Base-by-base conservation (phyloP, 345 rosid species). In the Euphorbia pulcherrima region DNA sequence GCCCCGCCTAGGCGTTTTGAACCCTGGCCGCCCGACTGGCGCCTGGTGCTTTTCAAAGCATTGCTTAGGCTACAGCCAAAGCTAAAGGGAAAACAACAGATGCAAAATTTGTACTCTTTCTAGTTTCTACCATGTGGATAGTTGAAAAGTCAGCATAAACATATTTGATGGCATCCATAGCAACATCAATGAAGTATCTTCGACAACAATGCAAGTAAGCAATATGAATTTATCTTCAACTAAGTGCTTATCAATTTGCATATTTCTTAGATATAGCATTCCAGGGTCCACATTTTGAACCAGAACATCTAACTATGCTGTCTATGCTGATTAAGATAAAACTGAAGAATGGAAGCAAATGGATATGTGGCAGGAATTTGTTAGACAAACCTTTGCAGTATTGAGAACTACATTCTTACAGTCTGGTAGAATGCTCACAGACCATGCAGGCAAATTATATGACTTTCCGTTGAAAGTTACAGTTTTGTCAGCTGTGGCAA, bases 351-450 rank as follows among this genome's bases (percentile, higher is more conserved):
- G 50, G 1, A 50, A 60, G 8, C 6, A 29, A 56, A 28, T 29
- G 28, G 56, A 39, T 21, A 26, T 27, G 60, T 39, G 40, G 17
- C 5, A 41, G 68, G 44, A 59, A 67, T 20, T 55, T 60, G 67
- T 1, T 41, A 68, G 72, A 70, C 83, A 60, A 39, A 93, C 98
- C 98, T 93, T 90, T 55, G 98, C 97, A 12, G 97, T 90, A 71
- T 93, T 93, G 50, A 93, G 76, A 51, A 71, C 98, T 7, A 87
- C 97, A 53, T 79, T 93, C 72, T 87, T 89, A 90, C 98, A 90
- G 80, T 93, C 96, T 16, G 98, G 98, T 60, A 93, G 82, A 81
- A 93, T 89, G 87, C 97, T 93, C 64, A 93, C 98, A 11, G 98
- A 90, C 98, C 98, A 93, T 8, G 87, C 91, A 53, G 98, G 98